Evolutionary conservation across 257 asterid species (phyloP).

Genomic region (Solanum arcanum): DNA sequence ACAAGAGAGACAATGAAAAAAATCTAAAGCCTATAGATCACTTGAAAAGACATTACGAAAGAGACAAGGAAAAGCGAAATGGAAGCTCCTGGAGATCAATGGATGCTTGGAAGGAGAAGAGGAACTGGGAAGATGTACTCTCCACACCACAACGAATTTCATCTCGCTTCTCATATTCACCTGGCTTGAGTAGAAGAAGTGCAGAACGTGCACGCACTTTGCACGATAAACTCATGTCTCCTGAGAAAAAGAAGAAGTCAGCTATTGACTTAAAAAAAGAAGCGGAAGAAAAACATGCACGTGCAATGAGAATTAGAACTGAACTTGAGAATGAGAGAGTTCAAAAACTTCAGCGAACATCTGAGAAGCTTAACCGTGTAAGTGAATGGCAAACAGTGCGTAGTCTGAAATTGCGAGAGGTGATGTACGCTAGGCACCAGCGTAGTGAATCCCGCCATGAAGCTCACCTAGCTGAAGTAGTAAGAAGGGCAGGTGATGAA

Average conservation of each 20-base stretch:
- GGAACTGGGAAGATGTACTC: constrained; percentile 97
- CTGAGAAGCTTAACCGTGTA: constrained; percentile 88
- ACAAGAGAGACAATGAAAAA: constrained; percentile 48
- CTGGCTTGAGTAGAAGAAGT: constrained; percentile 78
- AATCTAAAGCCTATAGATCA: constrained; percentile 40
- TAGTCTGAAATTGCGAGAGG: constrained; percentile 79
- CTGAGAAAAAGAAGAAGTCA: constrained; percentile 90
- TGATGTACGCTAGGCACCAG: constrained; percentile 85
- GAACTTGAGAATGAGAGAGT: constrained; percentile 94
- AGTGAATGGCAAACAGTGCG: constrained; percentile 93
- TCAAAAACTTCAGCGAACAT: constrained; percentile 89
- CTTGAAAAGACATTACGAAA: constrained; percentile 46
- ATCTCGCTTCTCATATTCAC: constrained; percentile 88
- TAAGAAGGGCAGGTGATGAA: constrained; percentile 96
- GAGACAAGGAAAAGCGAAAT: constrained; percentile 65
- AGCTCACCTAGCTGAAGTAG: constrained; percentile 90
- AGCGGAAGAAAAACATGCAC: constrained; percentile 96
- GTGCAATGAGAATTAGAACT: constrained; percentile 89
- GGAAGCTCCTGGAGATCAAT: constrained; percentile 56
- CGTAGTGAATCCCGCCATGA: constrained; percentile 91
- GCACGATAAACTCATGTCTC: constrained; percentile 97
- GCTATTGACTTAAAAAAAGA: constrained; percentile 79
- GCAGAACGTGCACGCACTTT: constrained; percentile 74
- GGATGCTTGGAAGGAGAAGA: constrained; percentile 99
- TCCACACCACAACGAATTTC: constrained; percentile 70